Percentiles rank a stretch among this genome's conserved stretches.
Conservation (phyloP, 495 filamentous ascomycete species). For the Stereocaulon alpinum region DNA sequence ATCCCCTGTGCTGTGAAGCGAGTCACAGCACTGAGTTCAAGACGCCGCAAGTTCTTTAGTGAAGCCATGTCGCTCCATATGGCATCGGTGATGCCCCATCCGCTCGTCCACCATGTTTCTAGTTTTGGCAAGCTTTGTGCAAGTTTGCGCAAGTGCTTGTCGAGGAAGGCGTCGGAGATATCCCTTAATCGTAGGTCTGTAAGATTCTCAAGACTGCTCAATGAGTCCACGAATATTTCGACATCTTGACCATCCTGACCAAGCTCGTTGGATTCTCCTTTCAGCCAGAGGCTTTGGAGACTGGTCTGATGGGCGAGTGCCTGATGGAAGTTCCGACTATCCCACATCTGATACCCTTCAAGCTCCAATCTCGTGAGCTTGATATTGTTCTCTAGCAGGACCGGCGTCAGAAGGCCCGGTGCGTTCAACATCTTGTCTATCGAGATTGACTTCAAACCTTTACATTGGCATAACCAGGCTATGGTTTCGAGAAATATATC, state of each 20-base stretch:
- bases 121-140: conserved; percentile 39
- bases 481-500: conserved; percentile 42
- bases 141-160: conserved; percentile 41
- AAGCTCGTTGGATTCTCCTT: conserved; percentile 35
- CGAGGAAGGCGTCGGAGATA: conserved; percentile 44
- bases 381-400: conserved; percentile 42
- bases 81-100: conserved; percentile 44
- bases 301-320: conserved; percentile 39
- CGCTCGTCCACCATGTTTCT: conserved; percentile 45
- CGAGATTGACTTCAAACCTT: conserved; percentile 38
- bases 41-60: conserved; percentile 32
- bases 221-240: conserved; percentile 37
- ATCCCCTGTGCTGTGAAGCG: conserved; percentile 38
- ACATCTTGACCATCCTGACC: conserved; percentile 34
- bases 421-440: conserved; percentile 42
- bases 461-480: conserved; percentile 43
- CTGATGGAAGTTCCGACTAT: conserved; percentile 40
- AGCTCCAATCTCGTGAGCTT: conserved; percentile 39
- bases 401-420: conserved; percentile 40
- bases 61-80: conserved; percentile 36
- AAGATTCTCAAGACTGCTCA: conserved; percentile 38
- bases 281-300: conserved; percentile 38
- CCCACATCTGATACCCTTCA: conserved; percentile 35
- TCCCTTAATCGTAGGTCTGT: conserved; percentile 41
- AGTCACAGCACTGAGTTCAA: conserved; percentile 39